Percentiles rank a stretch among this genome's conserved stretches.
phyloP scores from a whole-genome alignment of 331 rosid species.

The Stylosanthes scabra region DNA sequence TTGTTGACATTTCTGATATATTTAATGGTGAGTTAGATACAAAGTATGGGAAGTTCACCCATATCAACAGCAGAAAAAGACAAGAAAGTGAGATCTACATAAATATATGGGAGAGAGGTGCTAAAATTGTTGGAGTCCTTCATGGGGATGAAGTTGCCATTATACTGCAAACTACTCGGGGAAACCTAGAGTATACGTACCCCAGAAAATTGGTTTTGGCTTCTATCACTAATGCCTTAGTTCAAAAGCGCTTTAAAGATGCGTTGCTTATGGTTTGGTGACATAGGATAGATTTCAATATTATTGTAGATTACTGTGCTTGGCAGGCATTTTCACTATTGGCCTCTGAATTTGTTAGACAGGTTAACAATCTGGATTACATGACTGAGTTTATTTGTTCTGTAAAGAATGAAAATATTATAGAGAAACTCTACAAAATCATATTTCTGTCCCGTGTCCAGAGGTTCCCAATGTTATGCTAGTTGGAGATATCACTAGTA shows the following conservation, averaged over 20 bases:
- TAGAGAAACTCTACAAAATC: conserved; percentile 72
- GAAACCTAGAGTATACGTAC: too few relatives aligned
- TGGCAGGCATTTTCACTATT: conserved; percentile 76
- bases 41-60: conserved; percentile 60
- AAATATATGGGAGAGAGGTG: too few relatives aligned
- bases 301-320: conserved; percentile 83
- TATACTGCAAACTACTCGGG: conserved; percentile 77
- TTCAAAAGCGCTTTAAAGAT: conserved; percentile 80
- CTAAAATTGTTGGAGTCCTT: conserved; percentile 83
- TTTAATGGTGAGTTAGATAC: conserved; percentile 60
- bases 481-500: too few relatives aligned
- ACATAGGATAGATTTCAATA: conserved; percentile 93
- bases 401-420: conserved; percentile 77
- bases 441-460: too few relatives aligned
- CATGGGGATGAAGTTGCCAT: conserved; percentile 93
- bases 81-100: conserved; percentile 75
- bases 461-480: too few relatives aligned
- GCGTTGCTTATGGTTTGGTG: conserved; percentile 92
- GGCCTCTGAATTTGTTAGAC: conserved; percentile 84
- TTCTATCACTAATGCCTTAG: conserved; percentile 81
- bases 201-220: too few relatives aligned
- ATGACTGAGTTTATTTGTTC: conserved; percentile 97
- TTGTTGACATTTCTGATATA: conserved; percentile 72
- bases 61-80: conserved; percentile 51
- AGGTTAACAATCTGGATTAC: conserved; percentile 80